Evolutionary conservation across 73 alveolate genomes (phyloP).

Genomic region (Tetrahymena malaccensis): DNA sequence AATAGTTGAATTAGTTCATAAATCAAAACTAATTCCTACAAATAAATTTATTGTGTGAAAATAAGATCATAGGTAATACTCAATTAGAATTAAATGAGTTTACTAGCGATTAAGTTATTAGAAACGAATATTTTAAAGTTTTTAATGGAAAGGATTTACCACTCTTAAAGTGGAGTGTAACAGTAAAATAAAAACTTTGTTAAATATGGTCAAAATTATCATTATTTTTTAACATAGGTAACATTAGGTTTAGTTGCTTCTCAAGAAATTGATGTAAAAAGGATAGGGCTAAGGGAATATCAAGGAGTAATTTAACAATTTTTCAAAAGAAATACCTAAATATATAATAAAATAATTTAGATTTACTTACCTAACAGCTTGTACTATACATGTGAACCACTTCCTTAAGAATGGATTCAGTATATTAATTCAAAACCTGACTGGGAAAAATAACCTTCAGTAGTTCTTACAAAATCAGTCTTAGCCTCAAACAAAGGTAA

Average conservation of each 20-base stretch:
- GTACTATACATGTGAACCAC: constrained; percentile 39
- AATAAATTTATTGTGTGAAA: not conserved
- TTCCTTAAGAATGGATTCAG: constrained; percentile 25
- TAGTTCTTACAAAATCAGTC: not conserved
- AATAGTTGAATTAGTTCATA: not conserved
- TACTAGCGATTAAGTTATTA: not conserved
- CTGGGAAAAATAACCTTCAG: not conserved
- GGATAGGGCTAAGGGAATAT: constrained; percentile 8
- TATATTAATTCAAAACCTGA: not conserved
- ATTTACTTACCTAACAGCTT: not conserved
- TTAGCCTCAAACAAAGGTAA: not conserved
- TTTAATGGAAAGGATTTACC: constrained; percentile 9
- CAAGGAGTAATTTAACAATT: not conserved
- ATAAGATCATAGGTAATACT: constrained; percentile 1
- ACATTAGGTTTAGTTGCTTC: not conserved
- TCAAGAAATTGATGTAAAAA: not conserved
- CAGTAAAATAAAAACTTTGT: not conserved
- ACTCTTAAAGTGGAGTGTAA: not conserved
- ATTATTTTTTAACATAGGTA: not conserved
- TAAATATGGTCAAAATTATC: not conserved
- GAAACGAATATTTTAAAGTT: constrained; percentile 7
- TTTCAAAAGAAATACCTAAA: not conserved
- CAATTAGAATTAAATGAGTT: constrained; percentile 19
- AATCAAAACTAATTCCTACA: not conserved
- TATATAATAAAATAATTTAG: not conserved